A percentile compares a stretch with the other conserved stretches of the same genome.
Evolutionary conservation across 805 yeast genomes (phyloP).

Genomic region (Grigorovia transvaalensis): DNA sequence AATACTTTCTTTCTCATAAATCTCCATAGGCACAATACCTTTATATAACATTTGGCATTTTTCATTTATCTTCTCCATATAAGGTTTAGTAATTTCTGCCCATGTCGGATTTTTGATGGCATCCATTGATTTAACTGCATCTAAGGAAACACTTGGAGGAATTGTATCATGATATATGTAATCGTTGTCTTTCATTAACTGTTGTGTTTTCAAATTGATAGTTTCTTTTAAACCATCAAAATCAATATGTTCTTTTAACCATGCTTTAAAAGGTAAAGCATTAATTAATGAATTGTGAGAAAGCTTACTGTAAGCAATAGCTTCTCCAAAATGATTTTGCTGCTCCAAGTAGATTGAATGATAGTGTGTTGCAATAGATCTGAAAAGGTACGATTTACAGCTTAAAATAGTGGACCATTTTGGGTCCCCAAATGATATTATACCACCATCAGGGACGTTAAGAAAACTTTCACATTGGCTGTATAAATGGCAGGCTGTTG

Average conservation of each 20-base stretch:
- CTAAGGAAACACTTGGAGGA: slow-evolving; percentile 40
- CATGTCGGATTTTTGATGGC: slow-evolving; percentile 62
- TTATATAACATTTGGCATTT: slow-evolving; percentile 50
- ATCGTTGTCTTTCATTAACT: slow-evolving; percentile 73
- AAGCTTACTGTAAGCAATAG: slow-evolving; percentile 52
- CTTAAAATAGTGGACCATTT: slow-evolving; percentile 44
- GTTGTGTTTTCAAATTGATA: slow-evolving; percentile 29
- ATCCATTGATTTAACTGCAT: slow-evolving; percentile 38
- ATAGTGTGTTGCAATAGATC: slow-evolving; percentile 50
- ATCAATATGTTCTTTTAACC: slow-evolving; percentile 29
- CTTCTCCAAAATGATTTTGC: slow-evolving; percentile 57
- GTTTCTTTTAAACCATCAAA: slow-evolving; percentile 25
- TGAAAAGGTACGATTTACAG: slow-evolving; percentile 46
- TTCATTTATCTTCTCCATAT: slow-evolving; percentile 30
- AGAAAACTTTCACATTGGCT: slow-evolving; percentile 40
- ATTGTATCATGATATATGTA: slow-evolving; percentile 73
- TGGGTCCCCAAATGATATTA: slow-evolving; percentile 30
- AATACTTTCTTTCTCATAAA: slow-evolving; percentile 76
- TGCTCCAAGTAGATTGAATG: slow-evolving; percentile 47
- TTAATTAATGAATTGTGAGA: slow-evolving; percentile 35
- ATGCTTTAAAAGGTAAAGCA: slow-evolving; percentile 25
- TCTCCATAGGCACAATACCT: slow-evolving; percentile 73
- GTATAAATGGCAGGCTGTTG: slow-evolving; percentile 47
- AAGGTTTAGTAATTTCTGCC: slow-evolving; percentile 40
- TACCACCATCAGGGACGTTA: slow-evolving; percentile 28